Evolutionary conservation across 768 basidiomycete genomes (phyloP).

Genomic region (Lanmaoa pseudosensibilis): DNA sequence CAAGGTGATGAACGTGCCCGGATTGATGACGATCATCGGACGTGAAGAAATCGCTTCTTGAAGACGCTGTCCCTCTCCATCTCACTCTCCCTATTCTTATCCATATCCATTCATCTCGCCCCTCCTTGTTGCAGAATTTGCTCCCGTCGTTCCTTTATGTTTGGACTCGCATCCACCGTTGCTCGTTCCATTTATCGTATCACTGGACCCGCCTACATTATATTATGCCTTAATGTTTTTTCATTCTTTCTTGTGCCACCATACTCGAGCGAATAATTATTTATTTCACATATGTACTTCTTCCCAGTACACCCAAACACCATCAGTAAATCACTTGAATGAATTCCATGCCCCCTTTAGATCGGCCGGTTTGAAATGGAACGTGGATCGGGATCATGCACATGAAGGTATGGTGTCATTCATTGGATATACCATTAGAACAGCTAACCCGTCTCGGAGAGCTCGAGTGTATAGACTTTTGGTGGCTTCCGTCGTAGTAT

Average conservation of each 20-base stretch:
- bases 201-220: background rate
- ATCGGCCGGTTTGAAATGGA: background rate
- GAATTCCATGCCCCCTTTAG: too few relatives aligned
- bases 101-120: background rate
- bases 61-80: background rate
- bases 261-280: conserved; percentile 2
- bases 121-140: background rate
- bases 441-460: too few relatives aligned
- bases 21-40: conserved; percentile 70
- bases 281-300: conserved; percentile 3
- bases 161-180: conserved; percentile 1
- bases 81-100: background rate
- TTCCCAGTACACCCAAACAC: background rate
- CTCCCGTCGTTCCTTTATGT: conserved; percentile 3
- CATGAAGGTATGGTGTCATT: too few relatives aligned
- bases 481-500: too few relatives aligned
- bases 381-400: background rate
- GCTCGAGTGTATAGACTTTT: too few relatives aligned
- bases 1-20: conserved; percentile 60
- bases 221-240: background rate
- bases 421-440: too few relatives aligned
- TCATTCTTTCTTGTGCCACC: background rate
- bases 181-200: background rate
- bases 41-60: conserved; percentile 35
- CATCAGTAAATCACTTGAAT: background rate